These are phyloP conservation scores for Wallacemonas sp. DNA, from an alignment of 208 protist genomes.

Conservation along the genomic window DNA sequence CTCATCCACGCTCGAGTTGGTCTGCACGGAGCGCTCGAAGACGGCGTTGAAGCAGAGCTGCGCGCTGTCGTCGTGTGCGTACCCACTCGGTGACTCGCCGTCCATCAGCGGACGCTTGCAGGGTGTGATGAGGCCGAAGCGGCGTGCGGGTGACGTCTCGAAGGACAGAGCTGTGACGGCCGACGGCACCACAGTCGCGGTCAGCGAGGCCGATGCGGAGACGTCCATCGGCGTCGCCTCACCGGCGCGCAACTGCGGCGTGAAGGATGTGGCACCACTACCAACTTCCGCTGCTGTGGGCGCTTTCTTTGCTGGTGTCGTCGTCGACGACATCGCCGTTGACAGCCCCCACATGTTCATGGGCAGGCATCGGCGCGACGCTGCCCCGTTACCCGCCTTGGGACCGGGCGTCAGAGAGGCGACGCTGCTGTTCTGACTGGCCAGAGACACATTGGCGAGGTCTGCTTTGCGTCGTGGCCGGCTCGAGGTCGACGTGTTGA, in stretches of 20 bases:
- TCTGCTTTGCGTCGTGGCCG: neutral
- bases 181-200: too few relatives aligned
- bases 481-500: neutral
- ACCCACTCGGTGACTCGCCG: neutral
- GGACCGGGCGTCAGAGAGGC: conserved; percentile 3
- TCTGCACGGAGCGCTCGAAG: neutral
- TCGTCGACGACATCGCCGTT: too few relatives aligned
- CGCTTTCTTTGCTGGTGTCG: too few relatives aligned
- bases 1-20: conserved; percentile 7
- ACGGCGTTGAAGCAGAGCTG: neutral
- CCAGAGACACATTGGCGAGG: neutral
- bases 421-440: conserved; percentile 8
- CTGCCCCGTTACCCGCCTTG: too few relatives aligned
- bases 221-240: too few relatives aligned
- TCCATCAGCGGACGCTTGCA: too few relatives aligned
- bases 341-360: neutral
- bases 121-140: neutral
- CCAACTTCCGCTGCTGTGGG: too few relatives aligned
- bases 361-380: neutral
- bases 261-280: too few relatives aligned
- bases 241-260: too few relatives aligned
- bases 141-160: neutral
- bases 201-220: too few relatives aligned
- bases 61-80: conserved; percentile 5
- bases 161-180: too few relatives aligned